A percentile compares a stretch with the other conserved stretches of the same genome.
phyloP scores from a whole-genome alignment of 139 green algal species.

The Pseudopediastrum boryanum region DNA sequence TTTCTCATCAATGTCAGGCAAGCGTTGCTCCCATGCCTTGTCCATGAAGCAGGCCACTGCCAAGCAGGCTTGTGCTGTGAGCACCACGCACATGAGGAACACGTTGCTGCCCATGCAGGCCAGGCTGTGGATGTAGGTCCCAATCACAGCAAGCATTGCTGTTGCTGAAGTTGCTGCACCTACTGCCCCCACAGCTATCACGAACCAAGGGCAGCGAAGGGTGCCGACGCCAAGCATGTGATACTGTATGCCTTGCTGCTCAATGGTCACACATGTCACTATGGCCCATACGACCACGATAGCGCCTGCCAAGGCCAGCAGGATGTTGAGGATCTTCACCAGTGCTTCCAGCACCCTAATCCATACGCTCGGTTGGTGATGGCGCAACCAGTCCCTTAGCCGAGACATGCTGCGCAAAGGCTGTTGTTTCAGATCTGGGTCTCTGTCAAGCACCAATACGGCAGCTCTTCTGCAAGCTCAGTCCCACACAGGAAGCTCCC shows the following conservation, averaged over 20 bases:
- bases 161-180: conserved; percentile 3
- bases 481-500: no score
- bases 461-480: no score
- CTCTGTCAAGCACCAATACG: no score
- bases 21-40: conserved; percentile 19
- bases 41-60: conserved; percentile 32
- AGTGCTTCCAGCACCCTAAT: neutral
- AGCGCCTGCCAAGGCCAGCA: conserved; percentile 1
- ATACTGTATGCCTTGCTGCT: no score
- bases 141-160: conserved; percentile 4
- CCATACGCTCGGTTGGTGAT: conserved; percentile 16
- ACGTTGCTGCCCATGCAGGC: conserved; percentile 17
- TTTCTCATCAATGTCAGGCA: conserved; percentile 30
- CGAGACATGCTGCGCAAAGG: conserved; percentile 5
- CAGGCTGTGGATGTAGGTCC: conserved; percentile 13
- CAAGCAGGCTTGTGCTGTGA: conserved; percentile 26
- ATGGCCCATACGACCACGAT: conserved; percentile 1
- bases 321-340: conserved; percentile 16
- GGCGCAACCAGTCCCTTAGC: conserved; percentile 3
- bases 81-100: conserved; percentile 31
- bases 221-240: no score
- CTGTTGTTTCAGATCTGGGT: no score
- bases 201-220: conserved; percentile 28
- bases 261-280: neutral
- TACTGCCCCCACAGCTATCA: conserved; percentile 13